phyloP scores from a whole-genome alignment of 345 rosid species.

The Citrus glauca region DNA sequence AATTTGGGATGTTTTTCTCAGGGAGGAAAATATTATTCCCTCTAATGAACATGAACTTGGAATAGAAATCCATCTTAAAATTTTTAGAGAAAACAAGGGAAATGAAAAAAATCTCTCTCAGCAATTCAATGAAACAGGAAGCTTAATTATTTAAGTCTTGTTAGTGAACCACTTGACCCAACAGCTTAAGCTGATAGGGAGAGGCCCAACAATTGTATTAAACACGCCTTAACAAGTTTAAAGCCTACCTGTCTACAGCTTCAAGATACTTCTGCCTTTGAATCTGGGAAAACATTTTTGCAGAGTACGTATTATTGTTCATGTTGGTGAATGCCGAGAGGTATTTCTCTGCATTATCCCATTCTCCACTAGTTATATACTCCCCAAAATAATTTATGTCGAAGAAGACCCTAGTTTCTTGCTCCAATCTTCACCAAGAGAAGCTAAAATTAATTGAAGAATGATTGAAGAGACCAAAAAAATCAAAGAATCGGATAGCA shows the following conservation, averaged over 20 bases:
- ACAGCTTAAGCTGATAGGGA: background rate
- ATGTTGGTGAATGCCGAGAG: slow-evolving; percentile 58
- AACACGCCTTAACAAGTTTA: background rate
- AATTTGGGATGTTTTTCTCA: background rate
- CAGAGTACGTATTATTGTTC: slow-evolving; percentile 48
- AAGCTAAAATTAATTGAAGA: slow-evolving; percentile 13
- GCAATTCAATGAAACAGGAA: background rate
- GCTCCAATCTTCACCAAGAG: slow-evolving; percentile 51
- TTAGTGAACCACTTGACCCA: background rate
- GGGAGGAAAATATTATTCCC: background rate
- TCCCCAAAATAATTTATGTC: slow-evolving; percentile 51
- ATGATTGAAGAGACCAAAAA: background rate
- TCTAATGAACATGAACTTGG: slow-evolving; percentile 20
- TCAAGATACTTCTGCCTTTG: slow-evolving; percentile 23
- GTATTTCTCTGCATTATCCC: slow-evolving; percentile 64
- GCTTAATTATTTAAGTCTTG: background rate
- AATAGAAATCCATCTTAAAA: background rate
- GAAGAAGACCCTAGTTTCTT: slow-evolving; percentile 67
- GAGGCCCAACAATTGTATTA: background rate
- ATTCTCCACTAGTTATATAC: slow-evolving; percentile 46
- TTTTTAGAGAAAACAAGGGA: background rate
- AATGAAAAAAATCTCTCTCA: background rate
- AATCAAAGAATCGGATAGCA: background rate
- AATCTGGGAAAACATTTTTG: slow-evolving; percentile 63
- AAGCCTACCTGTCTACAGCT: background rate